Base-by-base conservation (phyloP, 106 monocot species). In the Alisma plantagoaquatica region DNA sequence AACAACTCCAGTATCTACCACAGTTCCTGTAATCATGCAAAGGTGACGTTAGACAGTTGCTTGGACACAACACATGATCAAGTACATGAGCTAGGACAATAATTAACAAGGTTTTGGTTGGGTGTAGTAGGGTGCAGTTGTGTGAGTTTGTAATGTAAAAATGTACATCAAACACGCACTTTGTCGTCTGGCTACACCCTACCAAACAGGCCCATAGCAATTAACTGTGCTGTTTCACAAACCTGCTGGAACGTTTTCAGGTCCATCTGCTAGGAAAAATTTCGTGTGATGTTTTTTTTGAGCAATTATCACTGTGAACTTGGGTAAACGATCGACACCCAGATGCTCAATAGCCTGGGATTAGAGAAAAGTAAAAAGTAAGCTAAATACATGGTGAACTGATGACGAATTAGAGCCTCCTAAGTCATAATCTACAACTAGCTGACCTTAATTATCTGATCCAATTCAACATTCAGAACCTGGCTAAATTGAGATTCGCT, bases 191-290 rank as follows among this genome's bases (percentile, higher is more conserved):
- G n/a, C n/a, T n/a, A n/a, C n/a, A n/a, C n/a, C n/a, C n/a, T n/a
- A n/a, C n/a, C n/a, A n/a, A n/a, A n/a, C n/a, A n/a, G n/a, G n/a
- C n/a, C n/a, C n/a, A n/a, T n/a, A n/a, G n/a, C n/a, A n/a, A n/a
- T n/a, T n/a, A n/a, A n/a, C n/a, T n/a, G n/a, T n/a, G n/a, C n/a
- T n/a, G n/a, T n/a, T n/a, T n/a, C n/a, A n/a, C n/a, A 48, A 4
- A 91, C 80, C 84, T 42, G 91, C 64, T 30, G 91, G 91, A 42
- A 91, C 81, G 70, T 91, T 85, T 3, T 84, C 81, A 43, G 68
- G 54, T 11, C 51, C 29, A 57, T 54, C 47, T 56, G 61, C 58
- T 21, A 75, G 73, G 48, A 90, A 90, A 41, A 84, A 66, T 44
- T 73, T 83, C 10, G 87, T 82, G 31, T 88, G 87, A 51, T 88